These are phyloP conservation scores for Chromosphaera perkinsii DNA, from an alignment of 208 protist species.

Conservation along the genomic window DNA sequence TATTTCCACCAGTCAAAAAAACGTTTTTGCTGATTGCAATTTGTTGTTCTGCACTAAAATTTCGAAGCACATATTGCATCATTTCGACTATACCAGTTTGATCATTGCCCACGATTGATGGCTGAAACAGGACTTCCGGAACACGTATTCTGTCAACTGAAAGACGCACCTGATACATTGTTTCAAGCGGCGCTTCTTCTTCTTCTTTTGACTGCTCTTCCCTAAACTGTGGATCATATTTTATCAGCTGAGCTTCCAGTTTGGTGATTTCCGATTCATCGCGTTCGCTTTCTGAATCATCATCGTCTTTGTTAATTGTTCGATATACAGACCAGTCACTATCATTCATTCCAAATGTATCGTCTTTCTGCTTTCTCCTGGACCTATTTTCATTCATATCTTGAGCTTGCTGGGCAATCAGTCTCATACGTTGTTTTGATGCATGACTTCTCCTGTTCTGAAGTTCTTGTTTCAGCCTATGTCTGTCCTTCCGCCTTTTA, in stretches of 20 bases:
- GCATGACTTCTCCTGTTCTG: constrained; percentile 2
- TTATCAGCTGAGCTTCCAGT: not conserved
- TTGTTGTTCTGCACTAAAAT: too few relatives aligned
- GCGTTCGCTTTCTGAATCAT: not conserved
- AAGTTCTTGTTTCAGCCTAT: not conserved
- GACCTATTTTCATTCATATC: not conserved
- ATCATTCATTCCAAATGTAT: constrained; percentile 8
- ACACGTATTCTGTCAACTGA: not conserved
- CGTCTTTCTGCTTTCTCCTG: not conserved
- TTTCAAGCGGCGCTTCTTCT: not conserved
- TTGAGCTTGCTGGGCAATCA: not conserved
- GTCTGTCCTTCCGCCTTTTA: not conserved
- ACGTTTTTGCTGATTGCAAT: too few relatives aligned
- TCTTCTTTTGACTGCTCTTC: not conserved
- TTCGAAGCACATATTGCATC: too few relatives aligned
- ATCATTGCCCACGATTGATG: not conserved
- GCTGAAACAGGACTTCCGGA: constrained; percentile 6
- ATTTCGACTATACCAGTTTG: not conserved
- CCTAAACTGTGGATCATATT: constrained; percentile 1
- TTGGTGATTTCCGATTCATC: not conserved
- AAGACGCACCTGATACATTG: not conserved
- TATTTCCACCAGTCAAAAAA: too few relatives aligned
- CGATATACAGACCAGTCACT: constrained; percentile 8
- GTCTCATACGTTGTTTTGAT: constrained; percentile 6
- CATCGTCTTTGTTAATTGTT: not conserved